Conservation (phyloP, 192 early-diverging fungal species). For the Gryganskiella cystojenkinii region DNA sequence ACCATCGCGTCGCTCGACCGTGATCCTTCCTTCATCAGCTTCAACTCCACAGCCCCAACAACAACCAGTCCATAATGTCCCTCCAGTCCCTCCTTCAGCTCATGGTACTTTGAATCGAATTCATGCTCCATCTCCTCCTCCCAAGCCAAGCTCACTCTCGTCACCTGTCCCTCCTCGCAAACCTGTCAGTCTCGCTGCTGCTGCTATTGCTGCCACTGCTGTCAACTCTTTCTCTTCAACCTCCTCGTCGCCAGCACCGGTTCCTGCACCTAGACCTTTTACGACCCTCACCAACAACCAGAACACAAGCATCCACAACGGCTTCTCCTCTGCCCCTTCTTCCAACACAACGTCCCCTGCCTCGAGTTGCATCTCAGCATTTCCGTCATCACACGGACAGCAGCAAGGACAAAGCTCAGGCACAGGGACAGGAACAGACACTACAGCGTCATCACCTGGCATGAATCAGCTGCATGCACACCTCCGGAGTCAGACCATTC, state of each 20-base stretch:
- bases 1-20: constrained; percentile 37
- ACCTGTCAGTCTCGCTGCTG: constrained; percentile 27
- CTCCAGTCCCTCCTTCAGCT: background rate
- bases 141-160: constrained; percentile 31
- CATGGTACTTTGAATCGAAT: background rate
- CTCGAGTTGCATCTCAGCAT: no score
- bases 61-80: background rate
- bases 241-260: background rate
- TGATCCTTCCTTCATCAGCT: constrained; percentile 4
- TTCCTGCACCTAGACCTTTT: background rate
- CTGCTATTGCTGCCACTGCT: constrained; percentile 31
- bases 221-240: constrained; percentile 23
- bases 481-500: constrained; percentile 40
- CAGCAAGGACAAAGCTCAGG: no score
- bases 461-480: constrained; percentile 10
- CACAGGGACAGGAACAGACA: background rate
- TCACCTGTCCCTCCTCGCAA: constrained; percentile 38
- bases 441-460: background rate
- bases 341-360: background rate
- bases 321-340: background rate
- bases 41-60: background rate
- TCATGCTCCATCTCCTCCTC: constrained; percentile 38
- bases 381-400: no score
- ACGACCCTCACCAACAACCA: background rate
- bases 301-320: background rate